Base-by-base conservation (phyloP, 2,329 filamentous ascomycete species). In the Cladophialophora exuberans region DNA sequence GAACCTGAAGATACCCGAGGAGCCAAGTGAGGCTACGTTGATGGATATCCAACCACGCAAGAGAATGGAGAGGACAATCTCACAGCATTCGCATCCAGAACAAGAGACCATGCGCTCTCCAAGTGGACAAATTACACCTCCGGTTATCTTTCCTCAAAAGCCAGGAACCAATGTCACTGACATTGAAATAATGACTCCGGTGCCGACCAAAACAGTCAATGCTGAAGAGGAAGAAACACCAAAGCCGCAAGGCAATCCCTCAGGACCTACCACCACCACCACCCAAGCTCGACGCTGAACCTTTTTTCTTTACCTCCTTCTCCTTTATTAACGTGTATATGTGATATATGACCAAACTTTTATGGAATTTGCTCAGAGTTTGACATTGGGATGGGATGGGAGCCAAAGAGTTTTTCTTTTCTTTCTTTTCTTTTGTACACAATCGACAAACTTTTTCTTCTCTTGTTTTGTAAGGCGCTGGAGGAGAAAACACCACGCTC, bases 131-230 rank as follows among this genome's bases (percentile, higher is more conserved):
- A 72, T 81, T 51, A 80, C 77, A 55, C 79, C 79, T 54, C 79
- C 79, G 3, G 74, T 78, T 55, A 69, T 80, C 20, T 81, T 82
- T 58, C 74, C 77, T 6, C 69, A 59, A 9, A 61, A 66, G 9
- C 76, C 76, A 2, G 78, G 76, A 6, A 65, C 71, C 13, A 69
- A 71, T 10, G 67, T 69, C 1, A 57, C 66, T 38, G 71, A 75
- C 26, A 71, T 75, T 46, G 67, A 70, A 22, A 70, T 75, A 65
- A 33, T 59, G 5, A 63, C 60, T 9, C 63, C 62, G 5, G 54
- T 62, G 43, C 52, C 62, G 11, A 61, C 43, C 23, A 62, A 60
- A 42, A 54, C 50, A 18, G 43, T 60, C 46, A 57, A 62, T 26
- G 42, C 56, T 17, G 60, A 61, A 36, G 53, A 64, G 35, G 60